Evolutionary conservation across 257 asterid genomes (phyloP), one percentile per base, ranked within the genome.

Genomic region (Haberlea rhodopensis): DNA sequence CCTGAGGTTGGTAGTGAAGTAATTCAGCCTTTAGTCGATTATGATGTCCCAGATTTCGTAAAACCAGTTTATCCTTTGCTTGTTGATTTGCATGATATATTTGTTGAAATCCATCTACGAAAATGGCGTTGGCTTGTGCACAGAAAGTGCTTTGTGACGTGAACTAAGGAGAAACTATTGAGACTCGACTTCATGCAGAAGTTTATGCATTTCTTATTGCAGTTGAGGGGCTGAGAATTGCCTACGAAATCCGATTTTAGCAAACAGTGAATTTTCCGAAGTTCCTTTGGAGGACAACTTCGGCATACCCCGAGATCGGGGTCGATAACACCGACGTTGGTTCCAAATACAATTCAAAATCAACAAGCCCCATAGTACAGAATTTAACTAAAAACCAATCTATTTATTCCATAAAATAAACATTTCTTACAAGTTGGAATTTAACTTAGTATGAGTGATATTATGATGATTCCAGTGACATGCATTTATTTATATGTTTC

Each of bases 191-290:
- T 70, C 85, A 89, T 48, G 78, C 91, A 4, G 92, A 89, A 78
- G 89, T 89, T 51, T 85, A 81, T 78, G 82, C 83, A 13, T 92
- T 92, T 72, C 84, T 81, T 65, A 76, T 84, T 57, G 99, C 96
- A 2, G 96, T 87, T 32, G 99, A 89, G 82, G 96, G 82, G 32
- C 80, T 92, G 66, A 80, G 99, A 75, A 81, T 87, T n/a, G 95
- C 97, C 56, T 55, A 24, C 64, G 72, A 19, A 37, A 54, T 27
- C 52, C 22, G 2, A 57, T 5, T 20, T 48, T 68, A 0, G 52
- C 70, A 19, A 68, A 57, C 6, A 48, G 67, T 45, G 81, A 79
- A 55, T 89, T 92, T 73, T 74, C 85, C 29, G 79, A 79, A 67
- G 94, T 92, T 64, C 79, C 19, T 40, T 15, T 40, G 6, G 19